Conservation (phyloP, 345 rosid genomes). For the Leavenworthia alabamica region DNA sequence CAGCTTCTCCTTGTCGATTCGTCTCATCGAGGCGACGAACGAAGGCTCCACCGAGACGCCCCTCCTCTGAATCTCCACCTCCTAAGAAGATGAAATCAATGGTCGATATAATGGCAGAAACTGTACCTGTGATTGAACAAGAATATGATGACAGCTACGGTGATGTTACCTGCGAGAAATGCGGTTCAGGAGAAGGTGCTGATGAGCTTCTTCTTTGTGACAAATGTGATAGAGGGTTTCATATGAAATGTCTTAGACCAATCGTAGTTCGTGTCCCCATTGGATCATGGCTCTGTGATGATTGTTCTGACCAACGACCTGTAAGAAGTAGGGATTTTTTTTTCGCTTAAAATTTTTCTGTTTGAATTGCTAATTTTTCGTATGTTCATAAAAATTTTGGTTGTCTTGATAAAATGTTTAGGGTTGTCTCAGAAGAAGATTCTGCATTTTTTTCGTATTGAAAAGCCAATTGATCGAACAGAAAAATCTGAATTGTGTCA, state of each 20-base stretch:
- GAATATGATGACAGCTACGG: constrained; percentile 35
- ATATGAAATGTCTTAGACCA: constrained; percentile 83
- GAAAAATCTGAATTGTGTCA: constrained; percentile 36
- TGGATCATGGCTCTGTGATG: constrained; percentile 73
- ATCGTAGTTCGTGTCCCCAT: constrained; percentile 72
- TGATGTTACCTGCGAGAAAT: constrained; percentile 57
- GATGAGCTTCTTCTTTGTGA: constrained; percentile 79
- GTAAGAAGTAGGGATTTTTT: constrained; percentile 70
- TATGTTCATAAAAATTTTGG: not conserved
- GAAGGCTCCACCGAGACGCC: constrained; percentile 34
- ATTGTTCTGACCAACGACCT: constrained; percentile 64
- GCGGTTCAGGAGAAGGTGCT: constrained; percentile 57
- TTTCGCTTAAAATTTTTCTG: not conserved
- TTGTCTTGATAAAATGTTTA: constrained; percentile 23
- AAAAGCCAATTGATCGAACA: constrained; percentile 33
- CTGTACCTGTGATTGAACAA: constrained; percentile 38
- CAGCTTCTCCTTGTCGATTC: constrained; percentile 32
- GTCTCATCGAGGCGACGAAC: constrained; percentile 43
- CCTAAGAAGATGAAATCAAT: constrained; percentile 50
- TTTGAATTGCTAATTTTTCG: not conserved
- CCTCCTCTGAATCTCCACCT: constrained; percentile 42
- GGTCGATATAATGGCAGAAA: constrained; percentile 48
- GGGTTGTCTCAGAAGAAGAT: constrained; percentile 86
- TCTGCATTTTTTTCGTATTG: constrained; percentile 69
- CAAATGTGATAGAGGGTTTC: constrained; percentile 81